Evolutionary conservation across 2,329 filamentous ascomycete genomes (phyloP).

Genomic region (Arthroderma sp.): DNA sequence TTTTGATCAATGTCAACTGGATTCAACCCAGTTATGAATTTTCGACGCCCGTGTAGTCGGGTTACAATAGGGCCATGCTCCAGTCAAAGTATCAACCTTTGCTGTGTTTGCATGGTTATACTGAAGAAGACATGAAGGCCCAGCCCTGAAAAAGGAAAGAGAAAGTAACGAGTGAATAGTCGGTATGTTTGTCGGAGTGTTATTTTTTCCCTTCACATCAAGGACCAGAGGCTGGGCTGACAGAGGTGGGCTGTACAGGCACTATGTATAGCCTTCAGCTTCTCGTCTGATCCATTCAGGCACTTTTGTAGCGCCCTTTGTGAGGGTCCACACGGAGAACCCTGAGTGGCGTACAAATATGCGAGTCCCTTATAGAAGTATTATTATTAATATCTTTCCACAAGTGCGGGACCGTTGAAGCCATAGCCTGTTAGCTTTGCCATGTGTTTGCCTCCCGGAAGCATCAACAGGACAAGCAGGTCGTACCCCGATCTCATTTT

Average conservation of each 20-base stretch:
- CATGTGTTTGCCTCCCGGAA: slow-evolving; percentile 4
- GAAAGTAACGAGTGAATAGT: not conserved
- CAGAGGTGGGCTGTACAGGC: not conserved
- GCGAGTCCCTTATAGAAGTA: not conserved
- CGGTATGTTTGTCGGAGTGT: not conserved
- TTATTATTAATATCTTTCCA: too few relatives aligned
- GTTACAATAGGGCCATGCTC: not conserved
- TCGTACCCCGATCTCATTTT: not conserved
- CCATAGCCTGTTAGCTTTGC: not conserved
- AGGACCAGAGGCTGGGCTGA: not conserved
- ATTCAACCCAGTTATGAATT: not conserved
- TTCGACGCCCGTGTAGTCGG: not conserved
- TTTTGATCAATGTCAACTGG: not conserved
- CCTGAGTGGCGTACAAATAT: not conserved
- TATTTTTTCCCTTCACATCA: too few relatives aligned
- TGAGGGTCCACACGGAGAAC: not conserved
- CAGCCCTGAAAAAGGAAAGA: not conserved
- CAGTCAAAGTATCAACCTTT: not conserved
- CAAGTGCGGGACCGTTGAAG: not conserved
- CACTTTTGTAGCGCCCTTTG: not conserved
- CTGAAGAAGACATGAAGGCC: not conserved
- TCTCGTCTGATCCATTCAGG: not conserved
- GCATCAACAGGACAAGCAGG: not conserved
- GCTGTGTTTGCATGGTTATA: not conserved
- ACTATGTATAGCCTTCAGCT: not conserved